These are phyloP conservation scores for Naegleria gruberi DNA, from an alignment of 208 protist species.

Conservation along the genomic window DNA sequence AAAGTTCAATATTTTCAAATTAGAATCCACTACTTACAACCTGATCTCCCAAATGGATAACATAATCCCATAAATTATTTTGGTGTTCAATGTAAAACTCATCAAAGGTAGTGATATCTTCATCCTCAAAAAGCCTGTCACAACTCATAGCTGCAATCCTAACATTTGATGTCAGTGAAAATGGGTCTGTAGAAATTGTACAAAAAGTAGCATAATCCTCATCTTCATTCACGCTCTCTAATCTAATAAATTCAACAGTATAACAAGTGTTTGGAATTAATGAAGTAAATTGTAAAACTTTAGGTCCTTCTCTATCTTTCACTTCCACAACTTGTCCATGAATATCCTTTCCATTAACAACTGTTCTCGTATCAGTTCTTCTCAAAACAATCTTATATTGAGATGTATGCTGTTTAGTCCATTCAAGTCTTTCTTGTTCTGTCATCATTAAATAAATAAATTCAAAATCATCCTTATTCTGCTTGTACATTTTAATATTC, in stretches of 20 bases:
- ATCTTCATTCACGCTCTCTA: background rate
- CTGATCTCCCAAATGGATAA: constrained; percentile 11
- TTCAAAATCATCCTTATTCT: background rate
- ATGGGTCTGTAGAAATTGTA: background rate
- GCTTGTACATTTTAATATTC: background rate
- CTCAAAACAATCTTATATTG: background rate
- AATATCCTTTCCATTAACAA: background rate
- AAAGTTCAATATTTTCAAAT: background rate
- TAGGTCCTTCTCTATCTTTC: background rate
- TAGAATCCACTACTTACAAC: no score
- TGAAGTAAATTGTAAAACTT: background rate
- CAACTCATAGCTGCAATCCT: background rate
- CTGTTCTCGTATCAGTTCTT: background rate
- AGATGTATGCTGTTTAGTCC: background rate
- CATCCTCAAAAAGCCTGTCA: background rate
- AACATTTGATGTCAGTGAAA: background rate
- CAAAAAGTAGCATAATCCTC: background rate
- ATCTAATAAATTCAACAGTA: background rate
- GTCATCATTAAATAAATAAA: constrained; percentile 1
- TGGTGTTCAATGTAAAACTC: background rate
- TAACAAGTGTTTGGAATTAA: background rate
- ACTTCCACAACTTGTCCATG: background rate
- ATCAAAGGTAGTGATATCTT: background rate
- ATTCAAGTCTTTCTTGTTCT: background rate
- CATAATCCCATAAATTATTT: no score